These are phyloP conservation scores for Globisporangium okanoganense DNA, from an alignment of 352 stramenopile genomes.

Conservation along the genomic window DNA sequence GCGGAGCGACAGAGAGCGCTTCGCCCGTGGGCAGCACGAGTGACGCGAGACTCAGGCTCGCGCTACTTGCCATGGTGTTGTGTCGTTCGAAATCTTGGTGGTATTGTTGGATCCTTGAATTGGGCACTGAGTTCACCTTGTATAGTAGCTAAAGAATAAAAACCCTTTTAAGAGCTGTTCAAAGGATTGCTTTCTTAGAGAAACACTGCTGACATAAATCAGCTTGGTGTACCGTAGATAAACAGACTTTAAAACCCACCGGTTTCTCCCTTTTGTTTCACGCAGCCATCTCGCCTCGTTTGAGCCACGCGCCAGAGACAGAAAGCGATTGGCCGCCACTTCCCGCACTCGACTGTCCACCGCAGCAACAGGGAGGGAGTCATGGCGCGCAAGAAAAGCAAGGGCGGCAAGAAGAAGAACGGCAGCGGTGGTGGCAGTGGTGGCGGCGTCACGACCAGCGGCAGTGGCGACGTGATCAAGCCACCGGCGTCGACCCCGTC, in stretches of 20 bases:
- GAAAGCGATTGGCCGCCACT: neutral
- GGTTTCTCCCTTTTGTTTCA: too few relatives aligned
- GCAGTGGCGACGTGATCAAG: constrained; percentile 22
- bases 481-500: constrained; percentile 18
- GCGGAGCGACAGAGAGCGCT: constrained; percentile 4
- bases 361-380: neutral
- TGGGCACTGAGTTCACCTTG: too few relatives aligned
- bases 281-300: neutral
- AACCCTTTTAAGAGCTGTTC: too few relatives aligned
- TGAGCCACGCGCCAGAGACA: neutral
- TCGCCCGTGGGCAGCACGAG: constrained; percentile 6
- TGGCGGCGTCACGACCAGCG: neutral
- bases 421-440: neutral
- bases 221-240: too few relatives aligned
- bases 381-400: constrained; percentile 18
- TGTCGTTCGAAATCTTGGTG: neutral
- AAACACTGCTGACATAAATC: too few relatives aligned
- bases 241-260: too few relatives aligned
- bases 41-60: constrained; percentile 1
- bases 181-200: too few relatives aligned
- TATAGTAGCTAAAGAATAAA: too few relatives aligned
- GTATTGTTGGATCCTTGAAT: neutral
- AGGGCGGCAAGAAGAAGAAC: constrained; percentile 6
- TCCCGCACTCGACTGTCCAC: neutral
- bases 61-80: neutral